phyloP scores from a whole-genome alignment of 306 rosid species.

The Lathyrus aphaca region DNA sequence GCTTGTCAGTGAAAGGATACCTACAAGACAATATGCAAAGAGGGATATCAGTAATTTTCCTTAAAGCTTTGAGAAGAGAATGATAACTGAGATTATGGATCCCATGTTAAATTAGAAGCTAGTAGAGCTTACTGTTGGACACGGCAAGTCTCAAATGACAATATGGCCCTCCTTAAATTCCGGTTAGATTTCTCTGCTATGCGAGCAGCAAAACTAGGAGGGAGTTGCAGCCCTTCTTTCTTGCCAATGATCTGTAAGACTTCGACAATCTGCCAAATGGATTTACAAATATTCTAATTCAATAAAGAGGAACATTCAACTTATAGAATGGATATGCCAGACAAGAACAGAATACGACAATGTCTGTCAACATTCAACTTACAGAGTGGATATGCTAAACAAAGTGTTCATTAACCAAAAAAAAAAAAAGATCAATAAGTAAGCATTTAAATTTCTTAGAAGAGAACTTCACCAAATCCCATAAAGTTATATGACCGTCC shows the following conservation, averaged over 20 bases:
- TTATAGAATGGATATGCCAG: constrained; percentile 22
- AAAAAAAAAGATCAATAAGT: not conserved
- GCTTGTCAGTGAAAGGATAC: constrained; percentile 81
- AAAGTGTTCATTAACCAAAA: not conserved
- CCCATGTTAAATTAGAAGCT: constrained; percentile 26
- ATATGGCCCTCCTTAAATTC: constrained; percentile 87
- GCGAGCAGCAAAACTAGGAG: constrained; percentile 74
- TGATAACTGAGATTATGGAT: constrained; percentile 14
- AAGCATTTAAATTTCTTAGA: not conserved
- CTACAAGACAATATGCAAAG: constrained; percentile 46
- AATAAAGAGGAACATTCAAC: constrained; percentile 22
- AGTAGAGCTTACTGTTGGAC: constrained; percentile 79
- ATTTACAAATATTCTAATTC: constrained; percentile 31
- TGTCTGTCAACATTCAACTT: constrained; percentile 18
- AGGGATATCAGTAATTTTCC: constrained; percentile 35
- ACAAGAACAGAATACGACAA: constrained; percentile 7
- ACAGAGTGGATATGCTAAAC: constrained; percentile 10
- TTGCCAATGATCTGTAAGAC: constrained; percentile 78
- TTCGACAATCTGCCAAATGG: constrained; percentile 64
- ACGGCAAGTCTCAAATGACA: constrained; percentile 87
- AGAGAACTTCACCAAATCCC: constrained; percentile 4
- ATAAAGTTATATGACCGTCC: not conserved
- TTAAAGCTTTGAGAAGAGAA: constrained; percentile 23
- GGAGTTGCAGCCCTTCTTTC: constrained; percentile 87
- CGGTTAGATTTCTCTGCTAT: constrained; percentile 89